Evolutionary conservation across 2,329 filamentous ascomycete genomes (phyloP), one percentile per base, ranked within the genome.

Genomic region (Moelleriella libera): DNA sequence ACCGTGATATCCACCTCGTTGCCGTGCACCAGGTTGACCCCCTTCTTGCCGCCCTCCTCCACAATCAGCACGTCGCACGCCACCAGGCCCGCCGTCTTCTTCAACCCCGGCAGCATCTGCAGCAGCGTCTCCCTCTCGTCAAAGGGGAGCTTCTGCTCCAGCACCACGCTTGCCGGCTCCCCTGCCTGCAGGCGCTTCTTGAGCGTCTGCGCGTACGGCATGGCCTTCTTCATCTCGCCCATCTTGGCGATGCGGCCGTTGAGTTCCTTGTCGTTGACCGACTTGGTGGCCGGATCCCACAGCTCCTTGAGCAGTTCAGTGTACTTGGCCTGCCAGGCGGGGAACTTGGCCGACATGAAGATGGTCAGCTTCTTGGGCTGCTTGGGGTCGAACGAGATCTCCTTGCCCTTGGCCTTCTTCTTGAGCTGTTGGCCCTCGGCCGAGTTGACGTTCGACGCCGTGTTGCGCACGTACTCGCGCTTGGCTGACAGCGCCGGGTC

Each of bases 191-290:
- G 76, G 46, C 86, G 80, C 64, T 78, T 85, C 82, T 96, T 96
- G 50, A 97, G 71, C 6, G 64, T 68, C 68, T 97, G 89, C 45
- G 96, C 82, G 60, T 96, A 97, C 0, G 92, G 92, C 90, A 97
- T 97, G 2, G 88, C 90, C 69, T 94, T 92, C 79, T 97, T 98
- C 76, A 88, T 88, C 68, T 94, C 86, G 42, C 80, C 81, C 60
- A 88, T 74, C 72, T 94, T 94, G 55, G 80, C 80, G 49, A 96
- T 82, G 60, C 81, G 77, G 54, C 80, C 81, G 58, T 81, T 85
- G 44, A 96, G 71, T 48, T 78, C 80, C 71, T 94, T 94, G 63
- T 94, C 86, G 60, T 94, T 82, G 53, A 85, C 67, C 8, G 71
- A 68, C 53, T 85, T 71, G 54, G 68, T 78, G 52, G 59, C 61